Percentiles rank a stretch among this genome's conserved stretches.
Conservation (phyloP, 176 grass and related monocot species). For the Carex scoparia region DNA sequence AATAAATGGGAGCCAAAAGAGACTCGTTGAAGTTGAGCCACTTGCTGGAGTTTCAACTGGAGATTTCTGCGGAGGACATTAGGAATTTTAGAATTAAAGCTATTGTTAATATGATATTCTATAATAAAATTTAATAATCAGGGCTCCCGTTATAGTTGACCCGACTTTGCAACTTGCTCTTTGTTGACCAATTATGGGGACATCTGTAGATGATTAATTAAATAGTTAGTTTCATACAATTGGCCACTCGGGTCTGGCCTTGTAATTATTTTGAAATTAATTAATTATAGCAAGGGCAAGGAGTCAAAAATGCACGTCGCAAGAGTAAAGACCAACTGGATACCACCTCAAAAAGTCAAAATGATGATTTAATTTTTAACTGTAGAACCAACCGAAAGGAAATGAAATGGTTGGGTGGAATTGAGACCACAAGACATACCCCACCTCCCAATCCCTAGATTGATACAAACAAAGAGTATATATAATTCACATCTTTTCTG, state of each 20-base stretch:
- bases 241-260: neutral
- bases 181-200: neutral
- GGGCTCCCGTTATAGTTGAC: neutral
- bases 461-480: neutral
- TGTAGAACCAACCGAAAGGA: neutral
- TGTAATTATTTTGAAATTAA: neutral
- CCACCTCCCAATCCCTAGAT: neutral
- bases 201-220: neutral
- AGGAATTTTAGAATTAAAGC: no score
- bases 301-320: neutral
- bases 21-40: neutral
- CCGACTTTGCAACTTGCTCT: neutral
- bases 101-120: neutral
- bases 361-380: neutral
- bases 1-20: neutral
- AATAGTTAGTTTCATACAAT: neutral
- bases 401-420: neutral
- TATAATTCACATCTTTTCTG: no score
- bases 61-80: no score
- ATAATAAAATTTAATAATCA: neutral
- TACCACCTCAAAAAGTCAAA: neutral
- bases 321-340: neutral
- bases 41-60: neutral
- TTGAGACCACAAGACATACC: conserved; percentile 2
- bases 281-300: neutral